Conservation (phyloP, 2,329 filamentous ascomycete genomes). For the Dactylellina sp. region DNA sequence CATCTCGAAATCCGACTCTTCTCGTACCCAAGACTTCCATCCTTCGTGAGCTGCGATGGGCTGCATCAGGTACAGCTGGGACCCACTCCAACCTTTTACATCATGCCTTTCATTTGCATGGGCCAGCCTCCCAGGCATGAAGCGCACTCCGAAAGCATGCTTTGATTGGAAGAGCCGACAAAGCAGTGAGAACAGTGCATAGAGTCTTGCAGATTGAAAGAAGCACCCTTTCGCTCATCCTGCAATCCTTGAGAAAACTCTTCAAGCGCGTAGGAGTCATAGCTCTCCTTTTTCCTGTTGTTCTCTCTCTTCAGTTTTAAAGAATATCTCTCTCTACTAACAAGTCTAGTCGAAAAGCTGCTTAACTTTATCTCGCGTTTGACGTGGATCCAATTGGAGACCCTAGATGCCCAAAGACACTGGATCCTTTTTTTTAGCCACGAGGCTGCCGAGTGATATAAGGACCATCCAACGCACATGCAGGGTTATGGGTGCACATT, state of each 20-base stretch:
- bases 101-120: conserved; percentile 40
- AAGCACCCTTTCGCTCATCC: conserved; percentile 10
- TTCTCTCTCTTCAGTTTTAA: too few relatives aligned
- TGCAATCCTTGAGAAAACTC: conserved; percentile 8
- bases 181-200: conserved; percentile 30
- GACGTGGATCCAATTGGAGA: conserved; percentile 41
- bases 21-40: conserved; percentile 35
- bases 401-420: background rate
- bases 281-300: background rate
- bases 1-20: background rate
- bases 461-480: conserved; percentile 3
- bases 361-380: background rate
- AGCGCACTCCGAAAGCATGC: conserved; percentile 16
- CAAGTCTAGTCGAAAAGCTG: background rate
- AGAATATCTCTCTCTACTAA: background rate
- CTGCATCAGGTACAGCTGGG: conserved; percentile 43
- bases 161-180: conserved; percentile 29
- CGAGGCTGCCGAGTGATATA: conserved; percentile 17
- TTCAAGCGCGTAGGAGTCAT: background rate
- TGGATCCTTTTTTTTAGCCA: conserved; percentile 8
- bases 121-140: conserved; percentile 15
- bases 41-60: conserved; percentile 37
- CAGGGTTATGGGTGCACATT: background rate
- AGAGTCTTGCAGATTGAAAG: conserved; percentile 21
- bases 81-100: conserved; percentile 27